phyloP scores from a whole-genome alignment of 352 stramenopile species.

The Pythium aristosporum region DNA sequence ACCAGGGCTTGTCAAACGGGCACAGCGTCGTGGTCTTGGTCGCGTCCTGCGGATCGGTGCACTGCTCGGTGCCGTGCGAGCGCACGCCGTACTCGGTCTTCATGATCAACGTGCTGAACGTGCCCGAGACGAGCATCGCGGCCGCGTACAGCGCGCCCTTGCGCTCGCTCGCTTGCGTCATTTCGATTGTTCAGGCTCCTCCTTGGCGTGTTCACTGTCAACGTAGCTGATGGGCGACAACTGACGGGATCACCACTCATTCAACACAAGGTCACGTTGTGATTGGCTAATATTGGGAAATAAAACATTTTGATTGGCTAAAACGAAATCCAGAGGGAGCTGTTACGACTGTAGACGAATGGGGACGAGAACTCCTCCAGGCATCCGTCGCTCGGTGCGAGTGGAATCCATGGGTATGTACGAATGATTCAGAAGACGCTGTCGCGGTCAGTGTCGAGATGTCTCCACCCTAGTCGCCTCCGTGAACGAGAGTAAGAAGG shows the following conservation, averaged over 20 bases:
- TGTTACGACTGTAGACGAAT: neutral
- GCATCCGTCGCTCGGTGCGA: too few relatives aligned
- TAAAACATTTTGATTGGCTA: neutral
- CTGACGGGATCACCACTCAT: slow-evolving; percentile 14
- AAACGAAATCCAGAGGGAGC: neutral
- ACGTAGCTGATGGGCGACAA: neutral
- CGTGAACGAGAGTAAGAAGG: too few relatives aligned
- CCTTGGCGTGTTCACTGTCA: neutral
- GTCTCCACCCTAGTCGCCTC: too few relatives aligned
- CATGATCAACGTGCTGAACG: slow-evolving; percentile 85
- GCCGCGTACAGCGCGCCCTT: slow-evolving; percentile 52
- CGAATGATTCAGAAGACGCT: neutral
- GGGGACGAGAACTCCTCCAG: neutral
- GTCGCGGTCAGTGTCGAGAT: too few relatives aligned
- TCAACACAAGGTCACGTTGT: neutral
- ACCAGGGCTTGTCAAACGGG: slow-evolving; percentile 86
- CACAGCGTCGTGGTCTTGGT: slow-evolving; percentile 49
- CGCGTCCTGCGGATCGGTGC: slow-evolving; percentile 38
- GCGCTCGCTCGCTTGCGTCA: slow-evolving; percentile 22
- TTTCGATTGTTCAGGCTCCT: neutral
- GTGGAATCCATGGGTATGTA: too few relatives aligned
- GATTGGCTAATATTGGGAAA: neutral
- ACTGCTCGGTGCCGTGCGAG: slow-evolving; percentile 48
- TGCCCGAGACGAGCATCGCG: slow-evolving; percentile 79
- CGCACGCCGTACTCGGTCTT: slow-evolving; percentile 81